Evolutionary conservation across 208 protist genomes (phyloP), one percentile per base, ranked within the genome.

Genomic region (Leptomonas seymouri): DNA sequence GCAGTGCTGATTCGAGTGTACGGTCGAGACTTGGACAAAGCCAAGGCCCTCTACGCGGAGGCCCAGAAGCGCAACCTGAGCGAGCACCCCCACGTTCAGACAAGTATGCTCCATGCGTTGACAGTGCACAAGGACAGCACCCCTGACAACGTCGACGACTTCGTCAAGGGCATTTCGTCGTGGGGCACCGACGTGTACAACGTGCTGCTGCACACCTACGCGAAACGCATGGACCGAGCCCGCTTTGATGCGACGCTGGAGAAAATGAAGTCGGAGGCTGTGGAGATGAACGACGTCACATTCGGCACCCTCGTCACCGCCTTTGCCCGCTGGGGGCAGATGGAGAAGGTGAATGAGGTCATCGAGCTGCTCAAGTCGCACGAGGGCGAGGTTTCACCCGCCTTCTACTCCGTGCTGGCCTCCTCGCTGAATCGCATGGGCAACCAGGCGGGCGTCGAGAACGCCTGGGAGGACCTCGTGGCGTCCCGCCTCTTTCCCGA

Each of bases 241-340:
- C 84, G 88, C 46, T 87, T 96, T 23, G 65, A 90, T 18, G 78
- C 78, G 25, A 78, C 84, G 14, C 58, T 96, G 28, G 76, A 94
- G 30, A 91, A 87, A 55, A 93, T 96, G 88, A 84, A 89, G 59
- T 50, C 74, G n/a, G 82, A 94, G 28, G 60, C 71, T 6, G 79
- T 92, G 11, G 58, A 74, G 39, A 94, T 96, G 88, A 96, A 94
- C 78, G 91, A 96, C 61, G 91, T 96, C 36, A 96, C 91, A 0
- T 96, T 94, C 51, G 91, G 91, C 42, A 96, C 91, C 7, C 74
- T 94, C n/a, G 90, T 95, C 46, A 95, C 90, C 45, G 82, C 84
- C 36, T 95, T 91, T 57, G 88, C 82, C 8, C 87, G 87, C 23
- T 93, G 87, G 88, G 85, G 87, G 0, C 78, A 93, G 28, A 55